Base-by-base conservation (phyloP, 129 eudicot species). In the Ambrosia artemisiifolia region DNA sequence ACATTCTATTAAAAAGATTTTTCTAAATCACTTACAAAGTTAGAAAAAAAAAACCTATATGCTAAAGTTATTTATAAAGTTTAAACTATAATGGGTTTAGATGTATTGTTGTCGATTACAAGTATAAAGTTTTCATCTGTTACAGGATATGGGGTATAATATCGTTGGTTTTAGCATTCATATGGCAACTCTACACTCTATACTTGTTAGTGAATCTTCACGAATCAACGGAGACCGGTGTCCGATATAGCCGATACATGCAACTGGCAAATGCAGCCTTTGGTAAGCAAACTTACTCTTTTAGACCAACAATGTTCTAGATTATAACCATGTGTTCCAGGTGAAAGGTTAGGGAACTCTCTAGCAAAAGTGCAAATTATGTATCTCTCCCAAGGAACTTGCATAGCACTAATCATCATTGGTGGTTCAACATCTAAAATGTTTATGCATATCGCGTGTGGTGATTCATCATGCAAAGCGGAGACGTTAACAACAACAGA, bases 161-260 rank as follows among this genome's bases (percentile, higher is more conserved):
- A 71, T 49, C 71, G 72, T 82, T 91, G 61, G 68, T 82, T n/a
- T n/a, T 84, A 43, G 86, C 84, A 20, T 91, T 91, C 56, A 78
- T 86, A 33, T 91, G 95, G 97, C 95, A 88, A 70, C 90, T 91
- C 73, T 91, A 88, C 88, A 91, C 97, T 19, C 71, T 85, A n/a
- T 91, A 84, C 82, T 76, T 91, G 46, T 59, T 84, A 61, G 92
- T 88, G 18, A 91, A 91, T 55, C 90, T 91, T 59, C 97, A 91
- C 51, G 97, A 91, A 73, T 82, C 88, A 30, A 11, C 65, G 0
- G 95, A 87, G 56, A 70, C 81, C 4, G 92, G 91, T 14, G 54
- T 86, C 9, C 86, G 95, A n/a, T 88, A 88, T 69, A 85, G 97
- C 75, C 66, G 95, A 82, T 91, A 91, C 84, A 65, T 85, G 90